phyloP scores from a whole-genome alignment of 176 grass and related monocot genomes.

The Musa itinerans region DNA sequence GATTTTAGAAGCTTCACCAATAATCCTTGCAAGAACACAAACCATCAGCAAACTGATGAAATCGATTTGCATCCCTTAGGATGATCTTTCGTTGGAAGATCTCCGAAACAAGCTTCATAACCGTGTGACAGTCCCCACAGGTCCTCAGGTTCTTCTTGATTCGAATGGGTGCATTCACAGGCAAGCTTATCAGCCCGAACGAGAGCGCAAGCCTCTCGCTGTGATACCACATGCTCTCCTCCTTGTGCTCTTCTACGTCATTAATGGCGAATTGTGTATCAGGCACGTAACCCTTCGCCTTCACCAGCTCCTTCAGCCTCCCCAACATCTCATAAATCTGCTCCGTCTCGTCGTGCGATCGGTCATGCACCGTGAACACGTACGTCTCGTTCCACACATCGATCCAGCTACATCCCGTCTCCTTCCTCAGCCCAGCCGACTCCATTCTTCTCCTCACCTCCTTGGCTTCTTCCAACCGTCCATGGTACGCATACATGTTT shows the following conservation, averaged over 20 bases:
- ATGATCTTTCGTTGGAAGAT: slow-evolving; percentile 15
- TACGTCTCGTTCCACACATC: slow-evolving; percentile 15
- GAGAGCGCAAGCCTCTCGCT: slow-evolving; percentile 25
- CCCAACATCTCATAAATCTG: slow-evolving; percentile 18
- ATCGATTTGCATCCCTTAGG: slow-evolving; percentile 17
- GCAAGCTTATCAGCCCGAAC: slow-evolving; percentile 17
- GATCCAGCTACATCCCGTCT: slow-evolving; percentile 35
- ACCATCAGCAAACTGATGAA: slow-evolving; percentile 18
- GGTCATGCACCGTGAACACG: slow-evolving; percentile 19
- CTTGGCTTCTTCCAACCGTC: slow-evolving; percentile 45
- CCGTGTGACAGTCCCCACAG: slow-evolving; percentile 22
- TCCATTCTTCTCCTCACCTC: slow-evolving; percentile 41
- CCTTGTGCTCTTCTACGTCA: slow-evolving; percentile 21
- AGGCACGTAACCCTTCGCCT: slow-evolving; percentile 14
- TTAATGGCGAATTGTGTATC: slow-evolving; percentile 16
- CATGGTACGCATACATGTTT: slow-evolving; percentile 33
- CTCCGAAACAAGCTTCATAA: slow-evolving; percentile 22
- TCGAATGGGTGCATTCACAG: slow-evolving; percentile 11
- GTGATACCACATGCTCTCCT: slow-evolving; percentile 23
- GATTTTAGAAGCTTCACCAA: slow-evolving; percentile 6
- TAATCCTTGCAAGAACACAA: slow-evolving; percentile 24
- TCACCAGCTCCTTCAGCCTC: slow-evolving; percentile 16
- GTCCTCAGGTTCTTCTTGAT: slow-evolving; percentile 32
- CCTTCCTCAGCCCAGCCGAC: slow-evolving; percentile 36
- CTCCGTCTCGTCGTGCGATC: slow-evolving; percentile 1